A percentile compares a stretch with the other conserved stretches of the same genome.
Evolutionary conservation across 495 filamentous ascomycete genomes (phyloP).

Genomic region (Neurospora tetrasperma): DNA sequence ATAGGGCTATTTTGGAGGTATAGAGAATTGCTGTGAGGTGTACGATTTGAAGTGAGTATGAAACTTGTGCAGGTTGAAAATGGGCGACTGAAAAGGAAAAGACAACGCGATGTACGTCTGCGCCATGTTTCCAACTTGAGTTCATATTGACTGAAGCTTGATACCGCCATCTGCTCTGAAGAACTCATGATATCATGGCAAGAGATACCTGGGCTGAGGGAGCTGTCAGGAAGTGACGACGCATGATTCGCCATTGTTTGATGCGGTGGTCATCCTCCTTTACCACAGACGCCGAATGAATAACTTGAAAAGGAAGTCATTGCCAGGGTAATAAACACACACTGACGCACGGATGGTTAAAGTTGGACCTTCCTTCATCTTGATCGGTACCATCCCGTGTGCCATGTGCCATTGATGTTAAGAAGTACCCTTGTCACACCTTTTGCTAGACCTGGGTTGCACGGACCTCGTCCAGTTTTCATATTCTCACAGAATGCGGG

Average conservation of each 20-base stretch:
- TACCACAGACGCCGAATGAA: background rate
- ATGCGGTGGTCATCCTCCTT: background rate
- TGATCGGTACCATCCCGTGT: background rate
- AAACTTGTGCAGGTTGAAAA: background rate
- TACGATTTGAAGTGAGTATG: background rate
- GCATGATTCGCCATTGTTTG: background rate
- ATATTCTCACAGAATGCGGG: background rate
- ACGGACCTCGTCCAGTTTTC: background rate
- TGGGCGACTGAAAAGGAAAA: background rate
- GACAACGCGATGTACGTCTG: background rate
- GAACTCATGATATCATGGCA: background rate
- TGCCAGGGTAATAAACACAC: background rate
- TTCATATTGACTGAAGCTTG: background rate
- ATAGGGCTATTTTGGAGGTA: background rate
- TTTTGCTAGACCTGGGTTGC: background rate
- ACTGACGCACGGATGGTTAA: background rate
- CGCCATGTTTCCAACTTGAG: background rate
- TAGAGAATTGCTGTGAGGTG: background rate
- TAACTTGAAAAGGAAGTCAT: background rate
- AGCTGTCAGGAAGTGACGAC: background rate
- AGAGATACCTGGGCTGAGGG: background rate
- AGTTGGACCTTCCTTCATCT: background rate
- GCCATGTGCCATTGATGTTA: background rate
- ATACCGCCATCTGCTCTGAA: background rate
- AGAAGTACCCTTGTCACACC: background rate